A percentile compares a stretch with the other conserved stretches of the same genome.
These are phyloP conservation scores for Penicillium thymicola DNA, from an alignment of 2,329 filamentous ascomycete genomes.

Conservation along the genomic window DNA sequence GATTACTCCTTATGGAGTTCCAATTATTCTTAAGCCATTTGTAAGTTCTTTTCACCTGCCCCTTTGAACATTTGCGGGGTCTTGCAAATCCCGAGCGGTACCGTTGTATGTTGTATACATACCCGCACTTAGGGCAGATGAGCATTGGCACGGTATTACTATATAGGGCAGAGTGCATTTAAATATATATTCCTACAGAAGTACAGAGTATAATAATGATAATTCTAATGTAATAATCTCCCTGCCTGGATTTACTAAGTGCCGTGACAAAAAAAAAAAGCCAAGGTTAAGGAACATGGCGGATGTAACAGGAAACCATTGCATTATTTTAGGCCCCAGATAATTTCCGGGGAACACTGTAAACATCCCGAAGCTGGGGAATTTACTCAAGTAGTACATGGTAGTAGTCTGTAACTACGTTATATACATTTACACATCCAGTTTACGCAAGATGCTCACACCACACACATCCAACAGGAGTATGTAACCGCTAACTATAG, in stretches of 20 bases:
- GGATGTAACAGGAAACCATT: conserved; percentile 3
- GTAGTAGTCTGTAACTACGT: neutral
- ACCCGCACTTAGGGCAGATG: neutral
- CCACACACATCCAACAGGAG: neutral
- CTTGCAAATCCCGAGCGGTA: neutral
- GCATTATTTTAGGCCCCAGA: neutral
- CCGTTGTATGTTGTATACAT: neutral
- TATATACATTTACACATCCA: neutral
- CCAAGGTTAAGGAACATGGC: neutral
- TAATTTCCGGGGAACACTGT: conserved; percentile 4
- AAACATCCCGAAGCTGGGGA: neutral
- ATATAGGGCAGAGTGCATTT: neutral
- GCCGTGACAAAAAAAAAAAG: neutral
- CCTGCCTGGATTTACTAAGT: neutral
- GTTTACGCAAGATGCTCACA: neutral
- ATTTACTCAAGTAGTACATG: neutral
- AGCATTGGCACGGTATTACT: neutral
- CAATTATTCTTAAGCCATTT: neutral
- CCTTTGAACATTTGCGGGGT: neutral
- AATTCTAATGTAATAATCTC: neutral
- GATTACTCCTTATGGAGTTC: neutral
- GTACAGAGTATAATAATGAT: neutral
- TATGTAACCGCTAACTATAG: neutral
- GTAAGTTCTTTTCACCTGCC: conserved; percentile 1
- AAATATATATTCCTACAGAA: neutral